Base-by-base conservation (phyloP, 208 protist genomes). In the Crithidia brevicula region DNA sequence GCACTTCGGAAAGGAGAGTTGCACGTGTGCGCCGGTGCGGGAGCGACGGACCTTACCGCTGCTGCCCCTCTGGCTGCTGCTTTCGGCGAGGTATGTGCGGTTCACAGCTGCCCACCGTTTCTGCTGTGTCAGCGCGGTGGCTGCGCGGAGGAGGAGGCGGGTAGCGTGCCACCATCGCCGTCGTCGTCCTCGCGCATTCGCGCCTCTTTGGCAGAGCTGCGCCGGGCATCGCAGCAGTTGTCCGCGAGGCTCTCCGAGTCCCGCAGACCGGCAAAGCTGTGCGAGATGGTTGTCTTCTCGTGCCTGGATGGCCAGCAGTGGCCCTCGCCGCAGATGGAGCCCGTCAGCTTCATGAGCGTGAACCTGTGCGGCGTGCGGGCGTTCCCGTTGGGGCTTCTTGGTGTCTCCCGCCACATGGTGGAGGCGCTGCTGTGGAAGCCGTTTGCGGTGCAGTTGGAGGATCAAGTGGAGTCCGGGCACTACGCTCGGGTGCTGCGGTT, bases 401-500 rank as follows among this genome's bases (percentile, higher is more conserved):
- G 65, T 30, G 38, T 71, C 28, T 71, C 65, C n/a, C 52, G 22
- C 16, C 65, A 71, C 45, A 62, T 62, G 53, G 53, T 71, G 20
- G 65, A 71, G 65, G 52, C 45, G 16, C 65, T 71, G 27, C 53
- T 71, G 54, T 71, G 65, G 65, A 58, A 59, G n/a, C 65, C 65
- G 9, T 56, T 71, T 16, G 45, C 42, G 38, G 31, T 46, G 31
- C 65, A 71, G 65, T 33, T 71, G 23, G 65, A 71, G 53, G 65
- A 61, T 20, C 65, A 71, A 31, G 40, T 71, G 4, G 45, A 62
- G 43, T 16, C 51, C 2, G 65, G 65, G 5, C 53, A 54, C 40
- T 71, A 71, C 65, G 43, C 43, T 8, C 38, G 65, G 10, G 65
- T 50, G 45, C 46, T 71, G 45, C 65, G 65, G 9, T 62, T 71